A percentile compares a stretch with the other conserved stretches of the same genome.
Conservation (phyloP, 2,329 filamentous ascomycete genomes). For the Fusarium chuoi region DNA sequence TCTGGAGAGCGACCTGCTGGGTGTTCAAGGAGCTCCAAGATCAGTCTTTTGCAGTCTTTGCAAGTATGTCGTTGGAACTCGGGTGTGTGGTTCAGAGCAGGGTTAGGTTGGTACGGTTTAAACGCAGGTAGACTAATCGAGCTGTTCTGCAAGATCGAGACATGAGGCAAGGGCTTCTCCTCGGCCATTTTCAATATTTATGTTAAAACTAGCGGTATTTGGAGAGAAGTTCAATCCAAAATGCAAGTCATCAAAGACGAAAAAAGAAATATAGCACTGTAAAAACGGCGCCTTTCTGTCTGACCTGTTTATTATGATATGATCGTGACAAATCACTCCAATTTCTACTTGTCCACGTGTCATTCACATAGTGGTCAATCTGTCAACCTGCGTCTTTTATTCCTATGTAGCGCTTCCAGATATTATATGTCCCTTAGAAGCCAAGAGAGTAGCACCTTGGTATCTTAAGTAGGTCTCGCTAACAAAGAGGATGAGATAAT, state of each 20-base stretch:
- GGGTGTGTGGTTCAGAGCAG: neutral
- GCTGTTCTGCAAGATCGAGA: neutral
- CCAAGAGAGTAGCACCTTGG: too few species aligned
- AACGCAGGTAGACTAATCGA: neutral
- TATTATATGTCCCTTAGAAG: too few species aligned
- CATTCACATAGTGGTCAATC: neutral
- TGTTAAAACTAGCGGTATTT: neutral
- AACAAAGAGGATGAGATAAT: neutral
- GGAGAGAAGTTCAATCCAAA: neutral
- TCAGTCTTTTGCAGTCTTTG: neutral
- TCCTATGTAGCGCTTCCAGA: too few species aligned
- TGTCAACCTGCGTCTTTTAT: neutral
- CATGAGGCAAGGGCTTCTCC: rapidly evolving
- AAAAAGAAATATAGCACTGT: neutral
- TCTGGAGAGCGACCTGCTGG: neutral
- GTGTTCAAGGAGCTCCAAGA: neutral
- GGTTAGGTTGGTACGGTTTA: rapidly evolving
- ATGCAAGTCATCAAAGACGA: neutral
- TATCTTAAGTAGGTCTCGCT: too few species aligned
- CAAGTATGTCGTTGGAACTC: neutral
- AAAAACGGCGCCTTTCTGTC: too few species aligned
- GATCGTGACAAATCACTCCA: neutral
- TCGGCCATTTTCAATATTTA: neutral
- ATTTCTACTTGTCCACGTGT: neutral
- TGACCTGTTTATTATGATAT: neutral